Base-by-base conservation (phyloP, 1,284 basidiomycete genomes). In the Rhodofomes roseus region DNA sequence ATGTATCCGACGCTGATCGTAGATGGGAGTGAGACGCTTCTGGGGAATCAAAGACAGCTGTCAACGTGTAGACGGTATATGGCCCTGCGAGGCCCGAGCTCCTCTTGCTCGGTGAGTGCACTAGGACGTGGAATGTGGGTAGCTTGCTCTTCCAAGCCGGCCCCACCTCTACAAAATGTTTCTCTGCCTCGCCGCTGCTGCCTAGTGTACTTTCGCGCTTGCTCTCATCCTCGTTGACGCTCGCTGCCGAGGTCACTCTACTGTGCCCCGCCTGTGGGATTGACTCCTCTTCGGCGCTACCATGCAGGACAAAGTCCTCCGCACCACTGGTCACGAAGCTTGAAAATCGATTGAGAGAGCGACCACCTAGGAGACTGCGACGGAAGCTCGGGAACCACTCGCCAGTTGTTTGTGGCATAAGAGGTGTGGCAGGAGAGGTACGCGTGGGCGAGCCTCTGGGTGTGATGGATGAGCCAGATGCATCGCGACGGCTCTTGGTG, bases 311-410 rank as follows among this genome's bases (percentile, higher is more conserved):
- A 76, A 86, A 93, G 59, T 87, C 87, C 70, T 94, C 92, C 7
- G 91, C 92, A 41, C 92, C 92, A 61, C 86, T 90, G 1, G 89
- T 91, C 22, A 94, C 92, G 69, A 93, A 94, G 62, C 81, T 86
- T 0, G 89, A 91, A 74, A 93, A 94, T 20, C 92, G 80, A 70
- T 94, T 93, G 58, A 93, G 73, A 54, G 82, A 84, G 73, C 86
- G 90, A 5, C 90, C 89, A 25, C 90, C 86, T 1, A 93, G 81
- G 0, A 93, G 76, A 62, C 83, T 87, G 53, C 85, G 81, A 5
- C 85, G 77, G 65, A 91, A 87, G 71, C 82, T 89, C 1, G 89
- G 86, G 63, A 89, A 84, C 61, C 87, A 88, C 71, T 91, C 89
- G n/a, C 88, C 89, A 0, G 90, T 92, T 50, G 79, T 79, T 65